phyloP scores from a whole-genome alignment of 2,329 filamentous ascomycete genomes.

The Stemphylium lycopersici region DNA sequence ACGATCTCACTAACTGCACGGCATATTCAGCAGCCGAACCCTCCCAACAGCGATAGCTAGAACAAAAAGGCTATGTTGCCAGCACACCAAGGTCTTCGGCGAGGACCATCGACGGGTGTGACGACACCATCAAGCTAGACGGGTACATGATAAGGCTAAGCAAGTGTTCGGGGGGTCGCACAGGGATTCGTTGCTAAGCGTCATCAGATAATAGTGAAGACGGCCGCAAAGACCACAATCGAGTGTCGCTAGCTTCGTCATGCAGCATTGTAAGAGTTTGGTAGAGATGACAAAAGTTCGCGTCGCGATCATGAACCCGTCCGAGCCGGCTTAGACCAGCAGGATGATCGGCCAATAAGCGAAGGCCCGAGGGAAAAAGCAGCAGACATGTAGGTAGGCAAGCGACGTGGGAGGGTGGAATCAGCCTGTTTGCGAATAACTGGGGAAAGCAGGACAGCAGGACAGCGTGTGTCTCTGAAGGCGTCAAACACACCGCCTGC shows the following conservation, averaged over 20 bases:
- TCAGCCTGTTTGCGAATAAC: neutral
- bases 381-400: neutral
- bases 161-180: neutral
- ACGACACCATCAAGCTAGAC: neutral
- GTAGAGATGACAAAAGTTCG: constrained; percentile 2
- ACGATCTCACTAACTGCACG: no score
- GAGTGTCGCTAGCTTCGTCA: constrained; percentile 1
- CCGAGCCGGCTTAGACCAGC: neutral
- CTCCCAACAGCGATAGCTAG: no score
- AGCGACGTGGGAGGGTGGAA: neutral
- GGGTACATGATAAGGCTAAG: neutral
- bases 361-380: neutral
- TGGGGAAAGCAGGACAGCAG: neutral
- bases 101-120: neutral
- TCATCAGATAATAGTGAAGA: neutral
- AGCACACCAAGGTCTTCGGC: neutral
- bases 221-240: neutral
- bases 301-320: neutral
- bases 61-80: no score
- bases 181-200: neutral
- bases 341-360: neutral
- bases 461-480: neutral
- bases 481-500: neutral
- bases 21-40: no score
- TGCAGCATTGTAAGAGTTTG: constrained; percentile 1